Conservation (phyloP, 306 rosid species). For the Vigna hirtella region DNA sequence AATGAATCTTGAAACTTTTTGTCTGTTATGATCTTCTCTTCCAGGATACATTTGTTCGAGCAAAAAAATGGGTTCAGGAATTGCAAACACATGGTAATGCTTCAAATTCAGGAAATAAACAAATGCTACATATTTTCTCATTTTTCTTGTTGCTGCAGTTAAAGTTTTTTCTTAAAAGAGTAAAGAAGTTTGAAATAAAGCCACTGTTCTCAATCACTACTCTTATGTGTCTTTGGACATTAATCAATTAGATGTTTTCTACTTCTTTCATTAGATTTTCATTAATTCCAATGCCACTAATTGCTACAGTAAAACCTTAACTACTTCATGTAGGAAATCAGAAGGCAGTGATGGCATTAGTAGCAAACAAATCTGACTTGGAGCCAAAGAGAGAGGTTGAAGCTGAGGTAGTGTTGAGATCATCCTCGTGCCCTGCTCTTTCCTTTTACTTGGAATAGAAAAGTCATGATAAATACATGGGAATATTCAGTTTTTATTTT, state of each 20-base stretch:
- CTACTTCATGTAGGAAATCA: conserved; percentile 59
- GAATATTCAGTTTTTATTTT: not conserved
- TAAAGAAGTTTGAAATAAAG: conserved; percentile 5
- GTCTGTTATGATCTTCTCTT: conserved; percentile 12
- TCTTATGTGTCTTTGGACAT: not conserved
- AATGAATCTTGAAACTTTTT: conserved; percentile 21
- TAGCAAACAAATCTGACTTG: conserved; percentile 80
- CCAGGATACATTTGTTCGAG: conserved; percentile 83
- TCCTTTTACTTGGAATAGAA: not conserved
- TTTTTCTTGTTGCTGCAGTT: conserved; percentile 7
- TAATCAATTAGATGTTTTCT: conserved; percentile 13
- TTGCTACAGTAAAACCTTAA: conserved; percentile 11
- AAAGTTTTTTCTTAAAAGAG: not conserved
- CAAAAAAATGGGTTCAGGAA: conserved; percentile 93
- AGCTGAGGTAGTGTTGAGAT: conserved; percentile 60
- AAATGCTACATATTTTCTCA: not conserved
- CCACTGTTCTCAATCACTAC: not conserved
- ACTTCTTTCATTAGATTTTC: conserved; percentile 12
- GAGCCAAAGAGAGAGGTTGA: conserved; percentile 71
- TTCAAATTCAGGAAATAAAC: conserved; percentile 3
- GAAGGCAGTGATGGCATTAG: conserved; percentile 79
- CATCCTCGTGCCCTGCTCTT: not conserved
- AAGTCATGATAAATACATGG: not conserved
- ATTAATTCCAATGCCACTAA: conserved; percentile 2
- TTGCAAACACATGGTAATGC: conserved; percentile 78